Evolutionary conservation across 1,139 yeast genomes (phyloP), one percentile per base, ranked within the genome.

Genomic region (Pichia sp.): DNA sequence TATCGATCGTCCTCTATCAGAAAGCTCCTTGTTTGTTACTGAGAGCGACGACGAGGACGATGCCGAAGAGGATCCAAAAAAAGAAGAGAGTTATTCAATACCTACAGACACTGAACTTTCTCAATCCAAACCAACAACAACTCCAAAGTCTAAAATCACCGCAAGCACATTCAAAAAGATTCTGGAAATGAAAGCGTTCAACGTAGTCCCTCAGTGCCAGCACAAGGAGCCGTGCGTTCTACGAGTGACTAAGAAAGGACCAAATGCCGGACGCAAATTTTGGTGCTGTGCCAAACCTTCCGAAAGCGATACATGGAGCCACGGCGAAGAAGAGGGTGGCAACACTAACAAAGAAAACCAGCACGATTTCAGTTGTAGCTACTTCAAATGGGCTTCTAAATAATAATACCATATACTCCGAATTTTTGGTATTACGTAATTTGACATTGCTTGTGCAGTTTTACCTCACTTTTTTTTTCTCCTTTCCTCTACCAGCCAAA

Each of bases 241-340:
- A 52, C 74, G 78, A 61, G 79, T 84, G 0, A 76, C 82, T 1
- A 75, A 70, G 57, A 78, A 77, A 2, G 60, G 73, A 67, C 50
- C 75, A 72, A 58, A 81, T 46, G 51, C 74, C 55, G 87, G 87
- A 0, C 75, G 70, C 55, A 80, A 76, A 61, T 84, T 82, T 61
- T 84, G 87, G 88, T 75, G 81, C 45, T 84, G 89, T 63, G 60
- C 73, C 0, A 70, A 72, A 56, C 69, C 72, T 1, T 49, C 64
- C 0, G 56, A 50, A 34, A 52, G 55, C 11, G 62, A 64, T 4
- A 53, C 62, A 3, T 66, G 68, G 68, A 49, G 36, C 11, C 51
- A 26, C 23, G 16, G 40, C 19, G 47, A 53, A 1, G 45, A 45
- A 5, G 32, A 23, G 3, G 6, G 36, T 2, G 47, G 45, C 3